phyloP scores from a whole-genome alignment of 345 rosid species.

The Nephelium lappaceum region DNA sequence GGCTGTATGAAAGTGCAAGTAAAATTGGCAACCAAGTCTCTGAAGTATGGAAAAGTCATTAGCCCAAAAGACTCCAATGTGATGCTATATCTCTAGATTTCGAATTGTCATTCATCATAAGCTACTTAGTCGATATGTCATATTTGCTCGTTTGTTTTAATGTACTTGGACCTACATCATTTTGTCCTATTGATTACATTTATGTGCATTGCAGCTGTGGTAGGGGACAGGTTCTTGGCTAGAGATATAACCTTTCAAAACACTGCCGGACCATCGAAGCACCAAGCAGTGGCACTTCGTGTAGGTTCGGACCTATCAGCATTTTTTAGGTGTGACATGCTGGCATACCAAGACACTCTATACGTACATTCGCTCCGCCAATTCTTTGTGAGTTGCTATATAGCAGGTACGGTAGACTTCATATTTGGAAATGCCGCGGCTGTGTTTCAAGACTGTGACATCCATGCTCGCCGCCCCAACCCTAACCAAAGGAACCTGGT shows the following conservation, averaged over 20 bases:
- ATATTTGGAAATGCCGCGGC: constrained; percentile 78
- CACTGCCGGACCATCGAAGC: constrained; percentile 78
- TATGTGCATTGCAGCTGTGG: constrained; percentile 50
- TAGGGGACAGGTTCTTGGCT: constrained; percentile 73
- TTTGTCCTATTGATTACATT: no score
- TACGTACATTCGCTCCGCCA: constrained; percentile 78
- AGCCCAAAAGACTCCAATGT: no score
- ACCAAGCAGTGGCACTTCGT: constrained; percentile 82
- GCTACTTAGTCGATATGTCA: no score
- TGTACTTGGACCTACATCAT: no score
- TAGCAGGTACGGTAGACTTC: constrained; percentile 73
- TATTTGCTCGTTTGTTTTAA: no score
- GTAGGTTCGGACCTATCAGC: constrained; percentile 67
- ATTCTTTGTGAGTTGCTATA: constrained; percentile 51
- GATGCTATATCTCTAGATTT: no score
- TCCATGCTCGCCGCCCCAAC: constrained; percentile 67
- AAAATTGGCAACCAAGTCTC: no score
- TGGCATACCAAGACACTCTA: constrained; percentile 83
- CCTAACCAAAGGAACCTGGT: constrained; percentile 70
- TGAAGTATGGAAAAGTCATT: no score
- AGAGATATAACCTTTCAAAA: constrained; percentile 71
- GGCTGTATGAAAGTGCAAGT: no score
- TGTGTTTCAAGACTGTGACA: constrained; percentile 62
- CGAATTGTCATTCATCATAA: background rate
- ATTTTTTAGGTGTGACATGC: constrained; percentile 57